Evolutionary conservation across 768 basidiomycete genomes (phyloP).

Genomic region (Terana coerulea): DNA sequence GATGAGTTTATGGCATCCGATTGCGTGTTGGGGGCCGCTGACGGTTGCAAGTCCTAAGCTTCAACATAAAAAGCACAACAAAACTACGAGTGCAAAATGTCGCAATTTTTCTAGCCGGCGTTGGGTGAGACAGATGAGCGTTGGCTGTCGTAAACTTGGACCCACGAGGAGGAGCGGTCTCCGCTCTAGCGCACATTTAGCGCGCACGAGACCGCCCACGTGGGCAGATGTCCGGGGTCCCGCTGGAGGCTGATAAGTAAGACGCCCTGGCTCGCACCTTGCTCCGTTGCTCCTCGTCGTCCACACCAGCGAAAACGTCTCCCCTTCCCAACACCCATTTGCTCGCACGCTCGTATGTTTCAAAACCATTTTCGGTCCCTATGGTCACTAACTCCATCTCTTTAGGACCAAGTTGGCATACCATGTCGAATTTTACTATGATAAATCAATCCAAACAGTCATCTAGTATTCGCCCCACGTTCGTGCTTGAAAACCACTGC

Average conservation of each 20-base stretch:
- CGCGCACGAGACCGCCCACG: too few relatives aligned
- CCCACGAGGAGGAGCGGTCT: not conserved
- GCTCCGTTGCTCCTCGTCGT: not conserved
- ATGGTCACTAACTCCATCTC: not conserved
- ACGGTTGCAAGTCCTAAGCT: too few relatives aligned
- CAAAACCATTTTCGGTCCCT: not conserved
- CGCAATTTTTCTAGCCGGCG: too few relatives aligned
- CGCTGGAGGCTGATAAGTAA: not conserved
- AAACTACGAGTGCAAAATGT: too few relatives aligned
- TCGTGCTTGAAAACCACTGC: conserved; percentile 32
- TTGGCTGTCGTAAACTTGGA: too few relatives aligned
- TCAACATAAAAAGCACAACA: too few relatives aligned
- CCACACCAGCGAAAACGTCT: conserved; percentile 5
- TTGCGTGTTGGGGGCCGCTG: too few relatives aligned
- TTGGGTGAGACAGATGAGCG: too few relatives aligned
- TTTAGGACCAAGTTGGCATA: conserved; percentile 72
- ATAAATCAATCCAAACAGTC: conserved; percentile 69
- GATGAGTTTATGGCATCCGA: too few relatives aligned
- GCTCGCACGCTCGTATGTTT: not conserved
- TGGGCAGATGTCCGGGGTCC: not conserved
- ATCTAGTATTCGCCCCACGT: conserved; percentile 97
- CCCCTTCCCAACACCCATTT: not conserved
- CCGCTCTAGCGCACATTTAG: too few relatives aligned
- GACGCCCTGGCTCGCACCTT: not conserved
- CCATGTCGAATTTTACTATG: conserved; percentile 72